phyloP scores from a whole-genome alignment of 768 basidiomycete species.

The Collybia sp. region DNA sequence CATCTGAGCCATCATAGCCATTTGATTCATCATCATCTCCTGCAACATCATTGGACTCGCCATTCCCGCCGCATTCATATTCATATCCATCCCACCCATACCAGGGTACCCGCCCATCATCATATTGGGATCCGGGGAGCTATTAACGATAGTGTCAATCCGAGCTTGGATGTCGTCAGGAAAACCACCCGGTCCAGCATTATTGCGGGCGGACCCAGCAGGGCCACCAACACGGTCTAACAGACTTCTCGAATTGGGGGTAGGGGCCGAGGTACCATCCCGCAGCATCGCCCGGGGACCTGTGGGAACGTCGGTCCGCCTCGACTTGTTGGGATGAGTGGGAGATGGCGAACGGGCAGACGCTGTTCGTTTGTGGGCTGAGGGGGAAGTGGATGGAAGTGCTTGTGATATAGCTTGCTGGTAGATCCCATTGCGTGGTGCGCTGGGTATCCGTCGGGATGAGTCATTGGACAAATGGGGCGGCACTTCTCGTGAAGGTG shows the following conservation, averaged over 20 bases:
- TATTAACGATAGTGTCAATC: conserved; percentile 72
- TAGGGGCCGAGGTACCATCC: conserved; percentile 25
- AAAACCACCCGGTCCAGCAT: conserved; percentile 30
- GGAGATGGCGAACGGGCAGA: conserved; percentile 68
- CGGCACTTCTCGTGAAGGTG: conserved; percentile 24
- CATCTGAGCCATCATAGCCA: conserved; percentile 94
- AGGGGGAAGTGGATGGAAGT: conserved; percentile 41
- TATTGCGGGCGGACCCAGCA: conserved; percentile 28
- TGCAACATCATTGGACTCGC: conserved; percentile 72
- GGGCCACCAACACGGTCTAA: conserved; percentile 77
- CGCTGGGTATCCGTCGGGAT: conserved; percentile 39
- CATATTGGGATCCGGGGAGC: conserved; percentile 50
- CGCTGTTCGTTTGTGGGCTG: conserved; percentile 60
- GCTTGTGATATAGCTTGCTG: conserved; percentile 73
- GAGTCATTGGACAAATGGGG: conserved; percentile 30
- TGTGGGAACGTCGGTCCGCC: conserved; percentile 75
- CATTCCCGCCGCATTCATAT: conserved; percentile 45
- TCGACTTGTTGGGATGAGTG: conserved; percentile 61
- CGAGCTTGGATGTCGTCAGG: conserved; percentile 74
- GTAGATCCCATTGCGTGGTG: conserved; percentile 56
- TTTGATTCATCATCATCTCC: conserved; percentile 89
- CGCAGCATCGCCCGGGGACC: conserved; percentile 82
- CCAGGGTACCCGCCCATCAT: conserved; percentile 42
- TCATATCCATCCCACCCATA: conserved; percentile 58
- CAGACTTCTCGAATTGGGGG: conserved; percentile 53